Base-by-base conservation (phyloP, 31 red algal species). In the Odonthalia washingtoniensis region DNA sequence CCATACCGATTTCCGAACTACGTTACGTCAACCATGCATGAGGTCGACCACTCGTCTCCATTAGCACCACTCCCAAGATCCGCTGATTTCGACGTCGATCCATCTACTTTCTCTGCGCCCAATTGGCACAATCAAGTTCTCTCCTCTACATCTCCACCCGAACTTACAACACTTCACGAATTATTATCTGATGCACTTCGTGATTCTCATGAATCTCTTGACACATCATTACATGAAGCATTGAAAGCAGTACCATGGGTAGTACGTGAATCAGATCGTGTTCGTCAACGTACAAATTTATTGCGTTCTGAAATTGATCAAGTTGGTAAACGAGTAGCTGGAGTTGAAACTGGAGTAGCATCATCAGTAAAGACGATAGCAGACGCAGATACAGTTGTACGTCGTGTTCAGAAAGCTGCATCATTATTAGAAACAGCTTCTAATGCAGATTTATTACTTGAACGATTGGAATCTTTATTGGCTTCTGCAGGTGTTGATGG, bases 281-380 rank as follows among this genome's bases (percentile, higher is more conserved):
- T 95, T 60, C 77, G 93, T 26, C 93, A 90, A 67, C 88, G 88
- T 26, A 82, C 85, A 0, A 82, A 83, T 35, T 18, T 66, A 18
- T 72, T 95, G 28, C 77, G 88, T 12, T 62, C 88, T 3, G 60
- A 65, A 31, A 88, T 95, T n/a, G 83, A 90, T 42, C 84, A 84
- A n/a, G 93, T 95, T 4, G 85, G 81, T 12, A 63, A 72, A 78
- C 84, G 93, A 32, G 93, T 95, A 18, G 88, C 65, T 9, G 76
- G 77, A 37, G 93, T 95, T 21, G 93, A 95, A 78, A 78, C 88
- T 28, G 82, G 72, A 1, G 93, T 90, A 26, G 83, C 65, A 6
- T 87, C 88, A 2, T 84, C 88, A 31, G 93, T 95, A 2, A 86
- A 90, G n/a, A 80, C 88, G 6, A 87, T 95, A 16, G 93, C 93